Conservation (phyloP, 495 filamentous ascomycete genomes). For the Lasiosphaeris hirsuta region DNA sequence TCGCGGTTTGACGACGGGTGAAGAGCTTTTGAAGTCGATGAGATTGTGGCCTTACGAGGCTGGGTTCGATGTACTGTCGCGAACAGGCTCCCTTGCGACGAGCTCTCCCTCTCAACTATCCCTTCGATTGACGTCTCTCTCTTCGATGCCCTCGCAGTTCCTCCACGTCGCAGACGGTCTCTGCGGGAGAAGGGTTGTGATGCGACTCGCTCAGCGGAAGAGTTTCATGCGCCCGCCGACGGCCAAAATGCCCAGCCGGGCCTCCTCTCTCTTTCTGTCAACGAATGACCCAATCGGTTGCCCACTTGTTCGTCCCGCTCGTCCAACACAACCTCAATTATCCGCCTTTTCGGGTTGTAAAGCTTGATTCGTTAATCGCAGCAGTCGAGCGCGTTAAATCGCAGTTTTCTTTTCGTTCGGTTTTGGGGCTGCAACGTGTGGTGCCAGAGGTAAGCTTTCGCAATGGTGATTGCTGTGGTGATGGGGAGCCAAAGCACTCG, state of each 20-base stretch:
- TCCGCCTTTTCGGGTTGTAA: too few species aligned
- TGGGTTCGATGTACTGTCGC: too few species aligned
- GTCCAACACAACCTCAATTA: too few species aligned
- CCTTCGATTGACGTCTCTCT: not conserved
- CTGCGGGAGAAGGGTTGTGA: slow-evolving; percentile 1
- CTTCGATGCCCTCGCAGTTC: slow-evolving; percentile 3
- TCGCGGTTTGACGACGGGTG: slow-evolving; percentile 10
- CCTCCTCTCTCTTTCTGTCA: slow-evolving; percentile 5
- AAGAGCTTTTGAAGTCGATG: slow-evolving; percentile 6
- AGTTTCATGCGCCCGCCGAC: slow-evolving; percentile 9
- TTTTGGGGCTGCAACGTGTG: not conserved
- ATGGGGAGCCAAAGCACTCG: slow-evolving; percentile 16
- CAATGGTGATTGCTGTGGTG: slow-evolving; percentile 24
- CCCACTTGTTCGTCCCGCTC: not conserved
- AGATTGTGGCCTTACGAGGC: too few species aligned
- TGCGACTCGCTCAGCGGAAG: slow-evolving; percentile 14
- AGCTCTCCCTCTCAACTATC: not conserved
- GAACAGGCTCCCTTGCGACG: not conserved
- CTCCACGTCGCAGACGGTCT: slow-evolving; percentile 1
- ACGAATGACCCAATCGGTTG: slow-evolving; percentile 2
- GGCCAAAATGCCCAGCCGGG: not conserved
- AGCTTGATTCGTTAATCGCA: not conserved
- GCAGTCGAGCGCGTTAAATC: too few species aligned
- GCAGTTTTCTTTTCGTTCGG: not conserved
- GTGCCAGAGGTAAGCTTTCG: not conserved